Conservation (phyloP, 208 protist genomes). For the Histomonas meleagridis region DNA sequence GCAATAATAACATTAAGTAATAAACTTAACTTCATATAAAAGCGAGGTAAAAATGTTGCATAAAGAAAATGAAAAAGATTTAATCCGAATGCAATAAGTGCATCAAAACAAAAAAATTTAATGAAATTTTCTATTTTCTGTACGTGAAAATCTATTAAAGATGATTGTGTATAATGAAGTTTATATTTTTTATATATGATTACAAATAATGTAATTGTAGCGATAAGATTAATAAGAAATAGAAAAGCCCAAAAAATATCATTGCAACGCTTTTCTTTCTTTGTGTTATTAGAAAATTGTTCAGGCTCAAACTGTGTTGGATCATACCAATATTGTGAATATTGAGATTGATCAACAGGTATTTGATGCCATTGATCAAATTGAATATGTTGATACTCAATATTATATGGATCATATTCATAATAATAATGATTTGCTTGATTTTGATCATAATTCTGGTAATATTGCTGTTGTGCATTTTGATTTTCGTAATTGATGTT, state of each 20-base stretch:
- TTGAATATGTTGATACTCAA: background rate
- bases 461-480: too few relatives aligned
- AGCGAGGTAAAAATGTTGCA: background rate
- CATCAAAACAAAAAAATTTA: too few relatives aligned
- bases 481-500: too few relatives aligned
- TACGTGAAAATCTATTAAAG: too few relatives aligned
- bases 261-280: background rate
- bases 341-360: background rate
- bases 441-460: too few relatives aligned
- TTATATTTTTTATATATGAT: too few relatives aligned
- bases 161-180: too few relatives aligned
- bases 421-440: too few relatives aligned
- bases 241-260: background rate
- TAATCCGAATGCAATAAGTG: too few relatives aligned
- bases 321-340: slow-evolving; percentile 7
- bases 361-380: background rate
- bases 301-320: background rate
- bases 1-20: background rate
- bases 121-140: too few relatives aligned
- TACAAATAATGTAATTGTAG: background rate
- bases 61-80: background rate
- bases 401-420: too few relatives aligned
- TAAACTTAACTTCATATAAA: background rate
- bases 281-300: background rate
- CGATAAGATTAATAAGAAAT: background rate